Percentiles rank a stretch among this genome's conserved stretches.
Evolutionary conservation across 495 filamentous ascomycete genomes (phyloP).

Genomic region (Talaromyces ruber): DNA sequence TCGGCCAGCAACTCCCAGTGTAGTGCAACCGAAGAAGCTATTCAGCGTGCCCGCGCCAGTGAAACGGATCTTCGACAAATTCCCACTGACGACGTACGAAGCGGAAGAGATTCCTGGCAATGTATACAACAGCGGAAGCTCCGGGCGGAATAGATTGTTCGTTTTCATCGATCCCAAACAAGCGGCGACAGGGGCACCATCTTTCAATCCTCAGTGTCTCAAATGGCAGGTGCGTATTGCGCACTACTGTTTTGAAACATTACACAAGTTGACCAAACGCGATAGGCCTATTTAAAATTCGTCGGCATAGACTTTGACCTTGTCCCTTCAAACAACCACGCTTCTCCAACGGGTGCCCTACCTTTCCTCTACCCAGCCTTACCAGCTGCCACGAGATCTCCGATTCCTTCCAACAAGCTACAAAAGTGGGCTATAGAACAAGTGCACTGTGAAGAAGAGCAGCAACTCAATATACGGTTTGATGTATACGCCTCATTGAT

Average conservation of each 20-base stretch:
- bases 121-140: slow-evolving; percentile 27
- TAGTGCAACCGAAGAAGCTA: slow-evolving; percentile 19
- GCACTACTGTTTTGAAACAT: neutral
- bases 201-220: slow-evolving; percentile 88
- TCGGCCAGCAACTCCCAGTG: slow-evolving; percentile 2
- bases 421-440: slow-evolving; percentile 58
- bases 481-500: slow-evolving; percentile 77
- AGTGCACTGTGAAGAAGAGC: slow-evolving; percentile 37
- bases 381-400: slow-evolving; percentile 20
- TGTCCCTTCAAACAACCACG: slow-evolving; percentile 82
- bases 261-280: neutral
- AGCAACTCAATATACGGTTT: slow-evolving; percentile 49
- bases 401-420: slow-evolving; percentile 59
- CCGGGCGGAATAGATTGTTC: slow-evolving; percentile 56
- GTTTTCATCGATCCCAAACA: slow-evolving; percentile 65
- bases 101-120: slow-evolving; percentile 67
- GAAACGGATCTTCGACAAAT: slow-evolving; percentile 73
- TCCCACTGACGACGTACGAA: slow-evolving; percentile 73
- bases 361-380: slow-evolving; percentile 70
- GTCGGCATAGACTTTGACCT: slow-evolving; percentile 57
- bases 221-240: slow-evolving; percentile 78
- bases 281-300: slow-evolving; percentile 78
- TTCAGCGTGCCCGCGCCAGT: slow-evolving; percentile 68
- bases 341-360: slow-evolving; percentile 76
- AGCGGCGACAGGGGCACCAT: slow-evolving; percentile 55